phyloP scores from a whole-genome alignment of 148 eudicot genomes.

The Amaranthus cruentus region DNA sequence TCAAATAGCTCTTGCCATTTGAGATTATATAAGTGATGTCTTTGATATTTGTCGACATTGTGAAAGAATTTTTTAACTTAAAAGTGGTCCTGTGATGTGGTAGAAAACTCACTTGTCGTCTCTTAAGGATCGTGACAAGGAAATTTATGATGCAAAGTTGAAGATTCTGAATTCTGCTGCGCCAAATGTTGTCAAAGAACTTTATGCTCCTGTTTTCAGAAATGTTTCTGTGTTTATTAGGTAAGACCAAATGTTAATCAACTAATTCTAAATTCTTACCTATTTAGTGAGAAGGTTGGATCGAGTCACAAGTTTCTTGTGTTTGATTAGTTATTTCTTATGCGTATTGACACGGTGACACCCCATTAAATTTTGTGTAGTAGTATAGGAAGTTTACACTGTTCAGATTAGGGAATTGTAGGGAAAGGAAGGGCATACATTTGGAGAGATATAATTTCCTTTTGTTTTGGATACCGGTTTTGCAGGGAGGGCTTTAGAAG shows the following conservation, averaged over 20 bases:
- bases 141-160: conserved; percentile 56
- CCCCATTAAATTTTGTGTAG: not conserved
- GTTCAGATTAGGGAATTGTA: too few relatives aligned
- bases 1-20: not conserved
- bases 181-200: conserved; percentile 41
- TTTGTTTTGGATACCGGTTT: too few relatives aligned
- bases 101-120: conserved; percentile 77
- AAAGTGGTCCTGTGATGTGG: conserved; percentile 23
- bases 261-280: not conserved
- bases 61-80: conserved; percentile 8
- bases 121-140: conserved; percentile 63
- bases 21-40: not conserved
- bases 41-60: not conserved
- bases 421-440: too few relatives aligned
- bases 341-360: too few relatives aligned
- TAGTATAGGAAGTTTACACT: too few relatives aligned
- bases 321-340: not conserved
- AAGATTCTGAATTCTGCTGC: conserved; percentile 53
- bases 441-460: too few relatives aligned
- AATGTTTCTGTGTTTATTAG: conserved; percentile 74
- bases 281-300: not conserved
- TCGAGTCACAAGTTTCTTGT: not conserved
- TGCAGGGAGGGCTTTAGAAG: too few relatives aligned
- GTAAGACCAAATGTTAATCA: conserved; percentile 26
- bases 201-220: conserved; percentile 70